Evolutionary conservation across 768 basidiomycete genomes (phyloP), one percentile per base, ranked within the genome.

Genomic region (Astraeus odoratus): DNA sequence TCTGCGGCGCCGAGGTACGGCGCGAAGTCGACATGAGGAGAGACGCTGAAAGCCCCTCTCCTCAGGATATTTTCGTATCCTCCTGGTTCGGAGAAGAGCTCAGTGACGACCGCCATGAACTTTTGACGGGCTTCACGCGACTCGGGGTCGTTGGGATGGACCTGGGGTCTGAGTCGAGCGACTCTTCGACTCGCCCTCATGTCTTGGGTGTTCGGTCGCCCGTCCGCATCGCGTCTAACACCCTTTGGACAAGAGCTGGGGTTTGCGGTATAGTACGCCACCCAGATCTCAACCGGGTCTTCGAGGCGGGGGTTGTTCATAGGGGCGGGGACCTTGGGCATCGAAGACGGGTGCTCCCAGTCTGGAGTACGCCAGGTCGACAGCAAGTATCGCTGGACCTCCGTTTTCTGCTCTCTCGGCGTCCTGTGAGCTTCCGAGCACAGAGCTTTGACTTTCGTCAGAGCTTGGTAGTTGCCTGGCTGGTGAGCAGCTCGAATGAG

Each of bases 161-260:
- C 58, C 10, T 61, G 47, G 2, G 73, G 73, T 30, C 73, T 67
- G 22, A 75, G 69, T n/a, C 70, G 71, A 7, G 73, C 74, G 15
- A 75, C 67, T n/a, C 57, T 67, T 25, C 73, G 67, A 54, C 71
- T 73, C 1, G 73, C 73, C 42, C 62, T 67, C 55, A 75, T 67
- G 53, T 75, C 73, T 5, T 64, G 55, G 31, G 72, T 58, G 51
- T 56, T 54, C 1, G 73, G 73, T 18, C 57, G 59, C 12, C 66
- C 64, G 45, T 60, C 58, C 9, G 57, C 44, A 50, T 69, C 68
- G 23, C 63, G 66, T 41, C 73, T 65, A 46, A 75, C 72, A 42
- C 73, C 73, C 44, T 69, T 70, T 8, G 73, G 73, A 61, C 72
- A 75, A 1, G 72, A 73, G 42, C 63, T 66, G 8, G 61, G 69